Percentiles rank a stretch among this genome's conserved stretches.
Conservation (phyloP, 2,329 filamentous ascomycete genomes). For the Mollisia scopiformis region DNA sequence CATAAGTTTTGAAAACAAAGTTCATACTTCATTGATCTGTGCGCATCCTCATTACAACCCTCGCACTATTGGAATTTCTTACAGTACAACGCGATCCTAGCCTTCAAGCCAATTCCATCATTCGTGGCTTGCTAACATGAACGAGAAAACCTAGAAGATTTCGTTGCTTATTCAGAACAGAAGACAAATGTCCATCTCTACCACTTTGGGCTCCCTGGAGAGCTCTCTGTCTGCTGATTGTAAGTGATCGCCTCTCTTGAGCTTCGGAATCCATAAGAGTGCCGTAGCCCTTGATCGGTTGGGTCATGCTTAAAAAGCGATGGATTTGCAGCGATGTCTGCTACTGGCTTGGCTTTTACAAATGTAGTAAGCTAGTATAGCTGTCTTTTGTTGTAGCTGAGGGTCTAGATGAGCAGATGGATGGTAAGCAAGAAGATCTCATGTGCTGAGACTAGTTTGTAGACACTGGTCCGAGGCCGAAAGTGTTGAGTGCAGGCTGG, state of each 20-base stretch:
- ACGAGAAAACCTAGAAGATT: too few species aligned
- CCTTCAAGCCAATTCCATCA: too few species aligned
- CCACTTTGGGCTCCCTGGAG: conserved; percentile 34
- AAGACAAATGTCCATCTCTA: conserved; percentile 31
- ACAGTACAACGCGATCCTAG: too few species aligned
- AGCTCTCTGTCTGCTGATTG: conserved; percentile 35
- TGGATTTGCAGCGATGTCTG: conserved; percentile 62
- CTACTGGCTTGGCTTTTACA: conserved; percentile 65
- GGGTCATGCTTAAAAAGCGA: conserved; percentile 70
- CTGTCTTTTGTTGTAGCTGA: too few species aligned
- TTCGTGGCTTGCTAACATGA: too few species aligned
- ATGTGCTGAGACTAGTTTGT: conserved; percentile 49
- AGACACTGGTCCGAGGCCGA: conserved; percentile 77
- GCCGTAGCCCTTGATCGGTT: conserved; percentile 38
- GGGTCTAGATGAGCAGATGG: too few species aligned
- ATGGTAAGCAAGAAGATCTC: conserved; percentile 60
- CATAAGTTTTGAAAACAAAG: neutral
- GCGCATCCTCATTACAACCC: too few species aligned
- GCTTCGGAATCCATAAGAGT: too few species aligned
- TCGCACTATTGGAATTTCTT: too few species aligned
- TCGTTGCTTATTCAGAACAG: too few species aligned
- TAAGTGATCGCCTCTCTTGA: conserved; percentile 36
- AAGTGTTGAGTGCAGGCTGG: conserved; percentile 94
- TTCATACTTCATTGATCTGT: neutral
- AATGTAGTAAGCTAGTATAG: conserved; percentile 60